Base-by-base conservation (phyloP, 805 yeast species). In the Peterozyma toletana region DNA sequence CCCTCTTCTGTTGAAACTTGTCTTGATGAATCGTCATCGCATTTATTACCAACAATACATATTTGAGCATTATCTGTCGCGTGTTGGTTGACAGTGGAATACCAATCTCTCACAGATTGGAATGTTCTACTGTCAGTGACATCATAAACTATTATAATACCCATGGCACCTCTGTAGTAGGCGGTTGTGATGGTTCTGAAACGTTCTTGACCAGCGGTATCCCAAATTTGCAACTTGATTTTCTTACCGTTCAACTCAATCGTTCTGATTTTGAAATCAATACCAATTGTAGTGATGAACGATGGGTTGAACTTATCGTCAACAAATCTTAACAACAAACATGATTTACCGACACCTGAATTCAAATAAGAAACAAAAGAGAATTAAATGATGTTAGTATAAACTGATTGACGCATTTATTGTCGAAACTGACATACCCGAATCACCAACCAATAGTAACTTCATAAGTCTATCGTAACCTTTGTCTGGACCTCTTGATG, bases 181-280 rank as follows among this genome's bases (percentile, higher is more conserved):
- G 95, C 91, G n/a, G 93, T 84, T 40, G 93, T 90, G 67, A 89
- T 89, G 36, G 96, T 87, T 68, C 96, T 78, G 70, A 89, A 89
- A 58, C 96, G 75, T 63, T 89, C 96, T 68, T 89, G 96, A n/a
- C 96, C 96, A 1, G 96, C 96, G 35, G 96, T 89, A 62, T 89
- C 96, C 96, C 96, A 85, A 37, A 91, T 86, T 65, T 93, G 99
- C 60, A 91, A 76, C 68, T 93, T 93, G 66, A 93, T 86, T 52
- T 84, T 84, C 66, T 86, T 86, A 43, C 96, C 96, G 50, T 91
- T 91, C 52, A 90, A 76, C 55, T 91, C 97, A 53, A 90, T 86
- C 29, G 96, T 90, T 67, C 96, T 84, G 62, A 93, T 91, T 71
- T 93, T 93, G 77, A 93, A 93, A 65, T 93, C 99, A 57, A 93